Base-by-base conservation (phyloP, 371 early-diverging fungal species). In the Syncephalis fuscata region DNA sequence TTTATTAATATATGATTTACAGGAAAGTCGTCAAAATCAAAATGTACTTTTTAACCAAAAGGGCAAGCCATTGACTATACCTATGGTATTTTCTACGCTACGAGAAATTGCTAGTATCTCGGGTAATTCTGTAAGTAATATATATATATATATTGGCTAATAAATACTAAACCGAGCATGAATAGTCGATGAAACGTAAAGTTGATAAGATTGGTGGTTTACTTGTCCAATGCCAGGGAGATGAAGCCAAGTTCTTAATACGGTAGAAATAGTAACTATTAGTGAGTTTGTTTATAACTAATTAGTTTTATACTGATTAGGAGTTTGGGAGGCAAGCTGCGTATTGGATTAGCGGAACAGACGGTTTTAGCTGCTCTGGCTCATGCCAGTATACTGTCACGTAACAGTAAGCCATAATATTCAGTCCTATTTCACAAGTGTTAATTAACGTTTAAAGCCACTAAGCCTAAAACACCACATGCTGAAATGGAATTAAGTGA, bases 311-410 rank as follows among this genome's bases (percentile, higher is more conserved):
- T 52, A 27, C 25, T 27, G 16, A 37, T 37, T 52, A 76, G 92
- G 47, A 86, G 90, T 22, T 66, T 98, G 19, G 95, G 93, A 60
- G 99, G 98, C 16, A 94, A 92, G 52, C 72, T 99, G 37, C 79
- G 98, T 24, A 97, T 99, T 53, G 98, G 98, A 26, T 67, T 99
- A 21, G 98, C 98, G 0, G 98, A 95, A 64, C 81, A 91, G 59
- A 91, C 96, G 0, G 85, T 96, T 4, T 70, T 97, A 27, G 73
- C 76, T 11, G 78, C 94, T 0, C 66, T 99, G 16, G 92, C 88
- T 2, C 88, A 92, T 22, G 78, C 90, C 0, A 67, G 71, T 46
- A 76, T 81, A 0, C 48, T 78, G 7, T 32, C 4, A 4, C 32
- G 32, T 11, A 11, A 32, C 11, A 11, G 32, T 32, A 32, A 32